Evolutionary conservation across 257 asterid species (phyloP).

Genomic region (Solanum pinnatisectum): DNA sequence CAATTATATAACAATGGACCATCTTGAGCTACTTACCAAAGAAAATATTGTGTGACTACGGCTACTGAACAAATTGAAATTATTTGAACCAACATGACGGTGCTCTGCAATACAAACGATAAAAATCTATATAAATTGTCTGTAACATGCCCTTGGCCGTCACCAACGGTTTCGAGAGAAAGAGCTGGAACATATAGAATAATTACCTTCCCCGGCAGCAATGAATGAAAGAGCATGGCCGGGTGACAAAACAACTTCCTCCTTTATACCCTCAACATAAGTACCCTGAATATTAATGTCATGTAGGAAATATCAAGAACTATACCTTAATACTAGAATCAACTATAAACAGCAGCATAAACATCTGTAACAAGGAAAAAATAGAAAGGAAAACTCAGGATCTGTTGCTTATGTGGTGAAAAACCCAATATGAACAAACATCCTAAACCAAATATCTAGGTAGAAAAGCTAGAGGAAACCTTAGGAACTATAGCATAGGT

Average conservation of each 20-base stretch:
- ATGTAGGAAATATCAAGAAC: background rate
- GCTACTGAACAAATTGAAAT: constrained; percentile 96
- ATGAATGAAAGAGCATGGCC: constrained; percentile 99
- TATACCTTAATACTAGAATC: background rate
- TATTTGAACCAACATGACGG: constrained; percentile 99
- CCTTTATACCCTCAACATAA: constrained; percentile 98
- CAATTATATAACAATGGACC: background rate
- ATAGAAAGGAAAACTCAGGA: background rate
- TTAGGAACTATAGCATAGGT: background rate
- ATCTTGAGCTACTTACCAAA: constrained; percentile 37
- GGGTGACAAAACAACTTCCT: constrained; percentile 98
- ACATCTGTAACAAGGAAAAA: background rate
- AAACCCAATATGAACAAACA: background rate
- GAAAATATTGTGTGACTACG: constrained; percentile 99
- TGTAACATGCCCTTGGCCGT: background rate
- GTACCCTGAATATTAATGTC: constrained; percentile 58
- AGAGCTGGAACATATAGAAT: background rate
- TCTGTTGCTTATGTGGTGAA: background rate
- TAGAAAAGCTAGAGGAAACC: background rate
- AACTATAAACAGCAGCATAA: background rate
- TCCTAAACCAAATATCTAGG: background rate
- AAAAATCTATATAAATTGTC: background rate
- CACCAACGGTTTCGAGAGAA: background rate
- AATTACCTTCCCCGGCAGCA: constrained; percentile 97
- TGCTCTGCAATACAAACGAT: constrained; percentile 65